Evolutionary conservation across 2,329 filamentous ascomycete species (phyloP), one percentile per base, ranked within the genome.

Genomic region (Ophiostoma montium): DNA sequence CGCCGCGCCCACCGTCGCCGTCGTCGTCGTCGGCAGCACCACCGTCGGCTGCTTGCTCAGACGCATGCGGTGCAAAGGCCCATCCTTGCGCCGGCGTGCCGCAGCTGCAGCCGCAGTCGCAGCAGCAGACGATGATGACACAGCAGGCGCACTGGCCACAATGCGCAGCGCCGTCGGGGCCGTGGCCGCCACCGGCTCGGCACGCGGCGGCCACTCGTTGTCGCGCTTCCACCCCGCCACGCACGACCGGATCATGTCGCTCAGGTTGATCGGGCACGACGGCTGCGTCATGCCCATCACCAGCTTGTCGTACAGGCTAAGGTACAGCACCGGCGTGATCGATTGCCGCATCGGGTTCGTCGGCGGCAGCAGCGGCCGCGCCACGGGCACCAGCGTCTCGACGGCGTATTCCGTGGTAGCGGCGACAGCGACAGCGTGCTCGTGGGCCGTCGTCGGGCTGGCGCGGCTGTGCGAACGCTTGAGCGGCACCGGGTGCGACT

Each of bases 151-250:
- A 41, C 18, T 44, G 19, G 19, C 43, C 38, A 15, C 47, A 13
- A 21, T 42, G 15, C 39, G 39, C 23, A 46, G 39, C 23, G 44
- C 23, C 3, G 42, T 31, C 5, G 51, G 36, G 5, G 16, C 15
- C 21, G 12, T 46, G 31, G 42, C 30, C 2, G 47, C 5, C 6
- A 38, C 6, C 31, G 33, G 50, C 10, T 35, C 18, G 5, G 48
- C 64, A 56, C 76, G 78, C 1, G 85, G 86, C 5, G 90, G 89
- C 90, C 90, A 96, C 63, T 95, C 86, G 15, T 88, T 89, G 58
- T 92, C 86, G 36, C 86, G 75, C 64, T 94, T 94, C 90, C 90
- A 95, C 39, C 90, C 90, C 27, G 83, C 74, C 1, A 96, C 88
- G 55, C 90, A 84, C 12, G 86, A 79, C 10, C 79, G 75, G 19